Evolutionary conservation across 2,329 filamentous ascomycete species (phyloP).

Genomic region (Colletotrichum sp.): DNA sequence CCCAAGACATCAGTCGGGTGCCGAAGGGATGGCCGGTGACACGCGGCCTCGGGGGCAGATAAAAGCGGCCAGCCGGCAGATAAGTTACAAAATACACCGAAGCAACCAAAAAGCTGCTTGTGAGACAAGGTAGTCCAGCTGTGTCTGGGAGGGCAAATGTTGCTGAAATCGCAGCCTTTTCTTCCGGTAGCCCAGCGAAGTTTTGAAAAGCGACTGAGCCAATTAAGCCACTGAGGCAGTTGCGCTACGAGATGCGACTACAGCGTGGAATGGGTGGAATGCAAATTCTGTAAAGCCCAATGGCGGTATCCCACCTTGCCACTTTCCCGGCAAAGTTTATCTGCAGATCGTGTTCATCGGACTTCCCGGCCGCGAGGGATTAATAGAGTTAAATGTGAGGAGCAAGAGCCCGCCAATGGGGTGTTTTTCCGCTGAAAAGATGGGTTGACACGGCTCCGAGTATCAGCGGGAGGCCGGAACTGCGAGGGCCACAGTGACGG

Average conservation of each 20-base stretch:
- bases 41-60: not conserved
- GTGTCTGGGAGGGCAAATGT: not conserved
- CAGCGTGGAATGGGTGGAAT: accelerated
- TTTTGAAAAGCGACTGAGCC: not conserved
- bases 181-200: accelerated
- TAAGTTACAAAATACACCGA: not conserved
- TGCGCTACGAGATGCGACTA: not conserved
- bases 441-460: not conserved
- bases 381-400: not conserved
- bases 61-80: not conserved
- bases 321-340: not conserved
- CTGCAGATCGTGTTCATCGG: not conserved
- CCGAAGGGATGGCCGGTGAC: not conserved
- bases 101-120: not conserved
- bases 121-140: accelerated
- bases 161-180: not conserved
- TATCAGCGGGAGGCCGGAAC: too few relatives aligned
- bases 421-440: accelerated
- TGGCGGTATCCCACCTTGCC: not conserved
- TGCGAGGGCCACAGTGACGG: too few relatives aligned
- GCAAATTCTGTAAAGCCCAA: not conserved
- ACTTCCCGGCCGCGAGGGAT: not conserved
- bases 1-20: not conserved
- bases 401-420: accelerated
- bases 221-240: accelerated